Evolutionary conservation across 164 flowering plant species (phyloP), one percentile per base, ranked within the genome.

Genomic region (Taxillus chinensis): DNA sequence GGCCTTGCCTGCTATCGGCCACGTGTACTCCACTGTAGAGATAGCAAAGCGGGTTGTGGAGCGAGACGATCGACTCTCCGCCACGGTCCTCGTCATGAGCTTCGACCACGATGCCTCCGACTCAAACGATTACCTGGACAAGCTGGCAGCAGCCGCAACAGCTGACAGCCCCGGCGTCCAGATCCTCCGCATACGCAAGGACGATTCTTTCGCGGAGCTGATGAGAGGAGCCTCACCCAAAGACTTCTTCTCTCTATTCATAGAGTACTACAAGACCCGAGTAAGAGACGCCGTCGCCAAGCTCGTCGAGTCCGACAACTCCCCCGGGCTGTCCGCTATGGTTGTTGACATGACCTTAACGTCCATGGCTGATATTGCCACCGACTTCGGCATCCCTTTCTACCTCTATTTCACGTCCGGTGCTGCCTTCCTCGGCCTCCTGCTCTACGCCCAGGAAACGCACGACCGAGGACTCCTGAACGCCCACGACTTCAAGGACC

Each of bases 381-480:
- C 42, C 5, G 81, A 80, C 15, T 55, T 80, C 9, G 66, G 62
- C 10, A 43, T 78, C 42, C 78, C 80, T 3, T 61, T 74, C 2
- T 82, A 77, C 64, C 5, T 77, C 27, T 77, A 50, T 74, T 75
- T 73, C 69, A 52, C 81, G 0, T 75, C 79, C 10, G 43, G 67
- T 17, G 63, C 68, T 3, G 68, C 42, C 2, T 65, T 59, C 8
- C 15, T 65, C 1, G 68, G 68, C 5, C 12, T 59, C 7, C 7
- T 52, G 46, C 11, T 5, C 56, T 5, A 51, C 27, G 39, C 46
- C 39, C 50, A 41, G 8, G 8, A 8, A 13, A 12, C 14, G 7
- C 38, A 51, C 17, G 62, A n/a, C 5, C 56, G 14, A 3, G 5
- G 11, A 3, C 14, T 17, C 27, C 43, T 5, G 57, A 61, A 11